phyloP scores from a whole-genome alignment of 306 rosid genomes.

The Medicago lupulina region DNA sequence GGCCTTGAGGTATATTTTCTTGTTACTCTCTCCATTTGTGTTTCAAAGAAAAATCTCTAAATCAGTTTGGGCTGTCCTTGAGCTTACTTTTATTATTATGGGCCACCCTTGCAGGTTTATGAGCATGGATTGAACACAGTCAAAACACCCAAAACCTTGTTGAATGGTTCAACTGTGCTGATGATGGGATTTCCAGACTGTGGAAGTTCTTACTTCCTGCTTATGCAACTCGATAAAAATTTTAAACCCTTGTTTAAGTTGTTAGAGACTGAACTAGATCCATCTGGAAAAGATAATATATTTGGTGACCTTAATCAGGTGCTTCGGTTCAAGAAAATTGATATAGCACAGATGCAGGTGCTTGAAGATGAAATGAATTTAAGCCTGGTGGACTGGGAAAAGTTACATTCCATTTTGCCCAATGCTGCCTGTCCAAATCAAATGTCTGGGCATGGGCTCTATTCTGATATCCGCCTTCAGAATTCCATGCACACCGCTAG shows the following conservation, averaged over 20 bases:
- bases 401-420: constrained; percentile 60
- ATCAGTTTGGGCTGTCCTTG: constrained; percentile 37
- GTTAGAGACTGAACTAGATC: constrained; percentile 77
- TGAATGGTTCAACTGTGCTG: constrained; percentile 73
- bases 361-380: constrained; percentile 90
- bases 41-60: not conserved
- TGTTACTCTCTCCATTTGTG: constrained; percentile 21
- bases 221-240: constrained; percentile 92
- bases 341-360: constrained; percentile 82
- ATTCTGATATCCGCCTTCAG: constrained; percentile 60
- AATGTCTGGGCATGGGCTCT: constrained; percentile 63
- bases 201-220: constrained; percentile 82
- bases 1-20: constrained; percentile 81
- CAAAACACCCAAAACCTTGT: constrained; percentile 75
- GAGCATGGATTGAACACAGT: constrained; percentile 80
- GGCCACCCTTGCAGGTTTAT: constrained; percentile 68
- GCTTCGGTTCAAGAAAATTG: constrained; percentile 72
- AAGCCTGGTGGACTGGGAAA: constrained; percentile 81
- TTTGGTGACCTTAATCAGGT: constrained; percentile 66
- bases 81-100: constrained; percentile 34
- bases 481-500: constrained; percentile 66
- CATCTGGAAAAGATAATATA: constrained; percentile 66
- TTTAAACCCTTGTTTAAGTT: constrained; percentile 86
- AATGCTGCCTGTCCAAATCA: constrained; percentile 55
- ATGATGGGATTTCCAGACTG: constrained; percentile 96